Conservation (phyloP, 2,329 filamentous ascomycete genomes). For the Hymenoscyphus albidus region DNA sequence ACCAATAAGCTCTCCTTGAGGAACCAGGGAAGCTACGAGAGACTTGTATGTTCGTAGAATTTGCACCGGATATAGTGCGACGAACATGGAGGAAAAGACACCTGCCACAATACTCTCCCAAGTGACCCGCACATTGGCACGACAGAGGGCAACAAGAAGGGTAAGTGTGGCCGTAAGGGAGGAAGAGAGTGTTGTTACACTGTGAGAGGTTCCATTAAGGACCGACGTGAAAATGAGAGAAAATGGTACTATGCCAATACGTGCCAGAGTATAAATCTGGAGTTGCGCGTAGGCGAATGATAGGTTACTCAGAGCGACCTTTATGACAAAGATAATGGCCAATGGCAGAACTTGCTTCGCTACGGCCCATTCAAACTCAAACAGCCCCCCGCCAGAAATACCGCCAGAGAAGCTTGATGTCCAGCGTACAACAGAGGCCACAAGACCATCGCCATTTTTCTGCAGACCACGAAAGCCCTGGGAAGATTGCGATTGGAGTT, state of each 20-base stretch:
- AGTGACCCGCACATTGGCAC: slow-evolving; percentile 44
- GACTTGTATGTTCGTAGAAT: slow-evolving; percentile 47
- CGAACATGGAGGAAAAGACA: slow-evolving; percentile 49
- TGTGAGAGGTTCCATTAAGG: slow-evolving; percentile 44
- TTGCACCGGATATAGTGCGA: slow-evolving; percentile 48
- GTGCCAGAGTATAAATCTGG: slow-evolving; percentile 48
- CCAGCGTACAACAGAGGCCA: slow-evolving; percentile 26
- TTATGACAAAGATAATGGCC: slow-evolving; percentile 47
- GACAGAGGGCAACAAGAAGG: slow-evolving; percentile 46
- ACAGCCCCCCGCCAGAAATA: slow-evolving; percentile 50
- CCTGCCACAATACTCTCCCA: slow-evolving; percentile 50
- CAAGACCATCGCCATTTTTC: slow-evolving; percentile 30
- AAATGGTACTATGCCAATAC: slow-evolving; percentile 48
- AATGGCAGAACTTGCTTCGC: slow-evolving; percentile 46
- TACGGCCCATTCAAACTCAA: slow-evolving; percentile 48
- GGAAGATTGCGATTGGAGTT: slow-evolving; percentile 34
- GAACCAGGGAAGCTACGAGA: slow-evolving; percentile 42
- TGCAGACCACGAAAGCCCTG: slow-evolving; percentile 31
- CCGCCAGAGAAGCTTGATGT: slow-evolving; percentile 39
- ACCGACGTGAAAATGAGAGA: slow-evolving; percentile 46
- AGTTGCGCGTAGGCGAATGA: slow-evolving; percentile 51
- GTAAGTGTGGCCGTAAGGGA: slow-evolving; percentile 48
- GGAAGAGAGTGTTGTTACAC: slow-evolving; percentile 46
- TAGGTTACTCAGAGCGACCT: slow-evolving; percentile 50
- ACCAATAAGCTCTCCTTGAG: slow-evolving; percentile 42